These are phyloP conservation scores for Peronospora belbahrii DNA, from an alignment of 352 stramenopile genomes.

Conservation along the genomic window DNA sequence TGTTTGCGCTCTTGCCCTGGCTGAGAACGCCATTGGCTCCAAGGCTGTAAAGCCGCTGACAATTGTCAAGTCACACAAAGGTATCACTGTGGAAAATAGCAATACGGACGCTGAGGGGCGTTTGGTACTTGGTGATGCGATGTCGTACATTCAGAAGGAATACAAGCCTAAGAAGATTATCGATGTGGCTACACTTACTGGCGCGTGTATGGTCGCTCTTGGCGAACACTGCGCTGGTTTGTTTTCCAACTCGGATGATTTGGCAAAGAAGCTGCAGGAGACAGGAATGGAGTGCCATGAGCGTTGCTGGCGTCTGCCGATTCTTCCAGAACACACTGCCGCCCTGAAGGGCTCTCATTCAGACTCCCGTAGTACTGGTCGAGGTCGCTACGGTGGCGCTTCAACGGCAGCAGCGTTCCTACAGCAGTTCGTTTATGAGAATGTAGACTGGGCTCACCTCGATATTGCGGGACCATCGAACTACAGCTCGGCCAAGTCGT, in stretches of 20 bases:
- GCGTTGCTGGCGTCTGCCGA: conserved; percentile 85
- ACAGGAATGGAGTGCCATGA: conserved; percentile 62
- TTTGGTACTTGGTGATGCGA: conserved; percentile 84
- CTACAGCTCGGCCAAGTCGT: conserved; percentile 75
- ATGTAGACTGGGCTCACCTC: conserved; percentile 84
- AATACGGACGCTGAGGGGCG: conserved; percentile 91
- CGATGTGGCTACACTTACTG: conserved; percentile 91
- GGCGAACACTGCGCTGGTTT: conserved; percentile 85
- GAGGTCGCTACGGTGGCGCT: conserved; percentile 69
- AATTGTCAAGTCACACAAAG: conserved; percentile 86
- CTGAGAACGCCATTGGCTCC: conserved; percentile 82
- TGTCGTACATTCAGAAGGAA: conserved; percentile 85
- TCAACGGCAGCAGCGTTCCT: conserved; percentile 84
- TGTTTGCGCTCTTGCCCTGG: conserved; percentile 63
- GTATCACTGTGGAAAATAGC: conserved; percentile 88
- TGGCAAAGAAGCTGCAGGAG: conserved; percentile 64
- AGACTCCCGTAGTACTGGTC: conserved; percentile 74
- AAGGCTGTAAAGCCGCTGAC: conserved; percentile 82
- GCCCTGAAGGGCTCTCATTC: conserved; percentile 76
- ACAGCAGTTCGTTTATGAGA: conserved; percentile 83
- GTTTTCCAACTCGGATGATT: conserved; percentile 88
- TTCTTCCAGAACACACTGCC: conserved; percentile 76
- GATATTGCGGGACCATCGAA: conserved; percentile 85
- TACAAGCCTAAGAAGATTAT: conserved; percentile 90
- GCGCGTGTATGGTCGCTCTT: conserved; percentile 84